Base-by-base conservation (phyloP, 140 eudicot species). In the Ambrosia hybrid region DNA sequence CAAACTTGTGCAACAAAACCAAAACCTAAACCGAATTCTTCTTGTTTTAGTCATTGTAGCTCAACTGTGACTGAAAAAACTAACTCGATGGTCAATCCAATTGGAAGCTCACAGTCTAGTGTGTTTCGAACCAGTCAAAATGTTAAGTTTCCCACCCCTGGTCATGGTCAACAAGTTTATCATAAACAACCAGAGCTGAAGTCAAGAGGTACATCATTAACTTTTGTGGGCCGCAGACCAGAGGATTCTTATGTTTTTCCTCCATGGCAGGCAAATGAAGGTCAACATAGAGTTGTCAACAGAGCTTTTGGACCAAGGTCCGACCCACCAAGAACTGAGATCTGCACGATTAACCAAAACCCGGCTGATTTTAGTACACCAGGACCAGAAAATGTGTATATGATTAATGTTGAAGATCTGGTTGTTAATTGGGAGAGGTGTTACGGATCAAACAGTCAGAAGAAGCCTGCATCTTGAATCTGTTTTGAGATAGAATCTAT, bases 361-460 rank as follows among this genome's bases (percentile, higher is more conserved):
- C 87, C 87, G 15, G 87, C 87, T 55, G 88, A 84, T 77, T 80
- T 84, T 67, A 73, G 78, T 53, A 10, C 72, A 51, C 88, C 88
- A 2, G 88, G 81, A 15, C 70, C 76, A 2, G 79, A 75, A 11
- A 80, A 80, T 33, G 36, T 16, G 2, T 81, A 73, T 45, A 84
- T 77, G 83, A 81, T 80, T 10, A 36, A 48, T 14, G 67, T 55
- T 9, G 83, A 74, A 65, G 85, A 84, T 70, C 66, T 84, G 46
- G 61, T 33, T 51, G 15, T 15, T 1, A 61, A 66, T 17, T 58
- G 68, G 51, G 59, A 46, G 61, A 21, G 45, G 61, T n/a, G 45
- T 69, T 57, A 65, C 46, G 64, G 57, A 12, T 46, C 48, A 37
- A 70, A 71, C 57, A 53, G 39, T 58, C 81, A 57, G 30, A 75